These are phyloP conservation scores for Drosera spatulata DNA, from an alignment of 179 eudicot genomes.

Conservation along the genomic window DNA sequence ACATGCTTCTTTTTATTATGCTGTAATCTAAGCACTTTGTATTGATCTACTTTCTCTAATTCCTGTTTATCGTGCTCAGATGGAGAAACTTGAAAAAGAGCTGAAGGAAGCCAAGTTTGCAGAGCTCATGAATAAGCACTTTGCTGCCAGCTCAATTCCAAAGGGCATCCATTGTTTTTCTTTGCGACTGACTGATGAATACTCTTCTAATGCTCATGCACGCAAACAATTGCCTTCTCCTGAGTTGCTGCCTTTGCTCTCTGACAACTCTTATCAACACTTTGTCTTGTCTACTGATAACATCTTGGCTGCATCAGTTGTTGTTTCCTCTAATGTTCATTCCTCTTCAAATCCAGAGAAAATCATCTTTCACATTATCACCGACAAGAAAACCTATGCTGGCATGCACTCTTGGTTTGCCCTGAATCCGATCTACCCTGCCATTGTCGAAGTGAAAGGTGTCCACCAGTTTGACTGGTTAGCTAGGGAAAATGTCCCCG, in stretches of 20 bases:
- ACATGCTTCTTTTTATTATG: too few species aligned
- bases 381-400: constrained; percentile 97
- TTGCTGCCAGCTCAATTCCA: constrained; percentile 90
- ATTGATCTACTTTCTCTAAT: too few species aligned
- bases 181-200: constrained; percentile 91
- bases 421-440: constrained; percentile 70
- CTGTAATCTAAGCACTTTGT: too few species aligned
- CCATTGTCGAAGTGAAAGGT: constrained; percentile 88
- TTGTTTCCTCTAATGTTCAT: constrained; percentile 73
- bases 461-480: constrained; percentile 99
- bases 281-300: constrained; percentile 83
- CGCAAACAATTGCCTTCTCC: constrained; percentile 95
- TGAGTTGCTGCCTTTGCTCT: constrained; percentile 73
- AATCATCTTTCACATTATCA: constrained; percentile 88
- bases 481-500: constrained; percentile 95
- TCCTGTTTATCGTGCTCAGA: constrained; percentile 28
- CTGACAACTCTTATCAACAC: constrained; percentile 79
- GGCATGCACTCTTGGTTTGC: constrained; percentile 99
- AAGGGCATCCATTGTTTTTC: constrained; percentile 94
- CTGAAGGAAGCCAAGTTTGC: constrained; percentile 78
- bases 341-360: constrained; percentile 64
- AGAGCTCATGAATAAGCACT: constrained; percentile 84
- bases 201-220: constrained; percentile 97
- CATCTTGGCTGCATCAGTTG: constrained; percentile 94
- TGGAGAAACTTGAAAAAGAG: constrained; percentile 83